Evolutionary conservation across 2,329 filamentous ascomycete species (phyloP).

Genomic region (Colletotrichum melonis): DNA sequence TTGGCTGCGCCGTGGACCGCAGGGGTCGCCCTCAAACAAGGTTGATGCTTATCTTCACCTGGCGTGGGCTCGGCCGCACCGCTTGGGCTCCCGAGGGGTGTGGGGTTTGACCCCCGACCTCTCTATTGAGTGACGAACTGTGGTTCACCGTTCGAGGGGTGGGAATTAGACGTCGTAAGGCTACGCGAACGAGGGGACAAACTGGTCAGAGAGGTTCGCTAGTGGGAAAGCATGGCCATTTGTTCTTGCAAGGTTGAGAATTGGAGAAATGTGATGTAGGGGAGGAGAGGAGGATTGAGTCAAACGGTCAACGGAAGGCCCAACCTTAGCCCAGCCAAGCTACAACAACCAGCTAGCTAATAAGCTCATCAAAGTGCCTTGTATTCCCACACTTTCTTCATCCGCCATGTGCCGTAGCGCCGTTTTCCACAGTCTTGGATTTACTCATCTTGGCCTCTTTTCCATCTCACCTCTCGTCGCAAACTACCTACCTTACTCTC

Average conservation of each 20-base stretch:
- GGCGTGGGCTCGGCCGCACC: conserved; percentile 22
- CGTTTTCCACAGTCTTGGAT: conserved; percentile 11
- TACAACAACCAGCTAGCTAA: conserved; percentile 4
- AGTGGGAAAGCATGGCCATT: conserved; percentile 1
- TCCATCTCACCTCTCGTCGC: not conserved
- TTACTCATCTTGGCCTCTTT: conserved; percentile 9
- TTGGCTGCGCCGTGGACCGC: conserved; percentile 5
- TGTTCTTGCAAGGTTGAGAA: not conserved
- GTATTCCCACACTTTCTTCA: conserved; percentile 14
- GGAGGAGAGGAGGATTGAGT: conserved; percentile 23
- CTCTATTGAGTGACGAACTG: conserved; percentile 9
- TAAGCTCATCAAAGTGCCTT: conserved; percentile 26
- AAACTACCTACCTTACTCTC: not conserved
- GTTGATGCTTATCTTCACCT: conserved; percentile 33
- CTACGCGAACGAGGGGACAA: conserved; percentile 22
- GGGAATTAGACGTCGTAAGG: conserved; percentile 24
- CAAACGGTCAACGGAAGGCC: not conserved
- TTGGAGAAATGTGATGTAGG: not conserved
- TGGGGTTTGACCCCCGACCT: not conserved
- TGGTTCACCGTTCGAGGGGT: conserved; percentile 25
- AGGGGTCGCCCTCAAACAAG: conserved; percentile 10
- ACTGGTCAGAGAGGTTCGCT: conserved; percentile 1
- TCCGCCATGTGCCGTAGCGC: conserved; percentile 15
- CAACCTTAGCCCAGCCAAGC: conserved; percentile 15
- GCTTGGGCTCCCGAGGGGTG: conserved; percentile 14